phyloP scores from a whole-genome alignment of 73 alveolate species.

The Uronychia setigera region DNA sequence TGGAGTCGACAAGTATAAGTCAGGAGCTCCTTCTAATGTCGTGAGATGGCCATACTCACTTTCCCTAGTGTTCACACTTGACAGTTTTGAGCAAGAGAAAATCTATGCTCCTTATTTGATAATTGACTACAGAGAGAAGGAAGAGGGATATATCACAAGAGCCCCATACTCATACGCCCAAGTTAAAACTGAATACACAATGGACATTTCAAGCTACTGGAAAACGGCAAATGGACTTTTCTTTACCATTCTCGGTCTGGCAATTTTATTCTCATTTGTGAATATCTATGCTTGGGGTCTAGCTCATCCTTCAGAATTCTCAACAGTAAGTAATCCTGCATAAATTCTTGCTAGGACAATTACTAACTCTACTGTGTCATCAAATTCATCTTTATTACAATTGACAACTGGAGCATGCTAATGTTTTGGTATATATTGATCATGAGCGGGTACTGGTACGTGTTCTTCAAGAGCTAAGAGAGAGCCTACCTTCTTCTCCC shows the following conservation, averaged over 20 bases:
- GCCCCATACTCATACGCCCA: neutral
- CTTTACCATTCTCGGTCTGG: neutral
- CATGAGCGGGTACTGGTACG: constrained; percentile 86
- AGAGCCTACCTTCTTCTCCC: constrained; percentile 86
- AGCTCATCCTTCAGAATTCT: constrained; percentile 11
- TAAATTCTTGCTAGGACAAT: neutral
- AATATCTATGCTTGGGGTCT: constrained; percentile 9
- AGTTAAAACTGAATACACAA: neutral
- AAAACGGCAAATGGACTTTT: neutral
- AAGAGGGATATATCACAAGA: neutral
- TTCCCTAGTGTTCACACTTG: constrained; percentile 56
- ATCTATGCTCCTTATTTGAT: constrained; percentile 72
- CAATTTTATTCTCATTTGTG: neutral
- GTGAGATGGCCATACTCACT: constrained; percentile 66
- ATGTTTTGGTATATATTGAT: constrained; percentile 88
- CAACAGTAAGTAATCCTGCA: neutral
- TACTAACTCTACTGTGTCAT: neutral
- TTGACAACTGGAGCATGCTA: constrained; percentile 80
- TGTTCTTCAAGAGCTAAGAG: constrained; percentile 85
- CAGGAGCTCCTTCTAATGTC: constrained; percentile 46
- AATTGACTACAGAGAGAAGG: constrained; percentile 40
- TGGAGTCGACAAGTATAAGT: constrained; percentile 52
- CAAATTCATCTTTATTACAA: constrained; percentile 51
- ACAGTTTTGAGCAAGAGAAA: constrained; percentile 38
- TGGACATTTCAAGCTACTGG: constrained; percentile 19